Conservation (phyloP, 306 rosid species). For the Cyclanthera cordifolia region DNA sequence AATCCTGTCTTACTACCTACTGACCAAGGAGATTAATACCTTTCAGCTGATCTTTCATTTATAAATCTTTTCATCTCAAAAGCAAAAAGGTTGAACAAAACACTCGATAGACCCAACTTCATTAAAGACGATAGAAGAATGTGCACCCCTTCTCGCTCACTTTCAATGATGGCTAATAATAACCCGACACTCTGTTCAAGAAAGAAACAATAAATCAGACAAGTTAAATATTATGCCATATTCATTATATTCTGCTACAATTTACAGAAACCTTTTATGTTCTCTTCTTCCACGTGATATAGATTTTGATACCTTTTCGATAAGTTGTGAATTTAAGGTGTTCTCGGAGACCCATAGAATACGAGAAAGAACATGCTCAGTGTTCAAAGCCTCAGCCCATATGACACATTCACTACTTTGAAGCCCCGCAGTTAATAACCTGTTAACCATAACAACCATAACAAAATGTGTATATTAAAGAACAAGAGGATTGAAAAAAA, state of each 20-base stretch:
- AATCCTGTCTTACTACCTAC: not conserved
- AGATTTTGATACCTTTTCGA: slow-evolving; percentile 57
- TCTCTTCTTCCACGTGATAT: not conserved
- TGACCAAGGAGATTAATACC: slow-evolving; percentile 28
- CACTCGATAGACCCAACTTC: slow-evolving; percentile 68
- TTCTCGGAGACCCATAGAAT: slow-evolving; percentile 81
- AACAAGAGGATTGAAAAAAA: not conserved
- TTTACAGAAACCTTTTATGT: not conserved
- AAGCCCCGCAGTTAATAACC: slow-evolving; percentile 53
- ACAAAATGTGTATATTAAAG: slow-evolving; percentile 2
- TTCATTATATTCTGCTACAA: not conserved
- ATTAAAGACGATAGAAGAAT: slow-evolving; percentile 51
- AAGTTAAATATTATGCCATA: not conserved
- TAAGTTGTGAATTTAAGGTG: slow-evolving; percentile 61
- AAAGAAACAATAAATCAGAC: slow-evolving; percentile 18
- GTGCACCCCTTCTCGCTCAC: slow-evolving; percentile 39
- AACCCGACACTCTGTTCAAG: slow-evolving; percentile 56
- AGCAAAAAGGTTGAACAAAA: slow-evolving; percentile 51
- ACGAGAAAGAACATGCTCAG: slow-evolving; percentile 46
- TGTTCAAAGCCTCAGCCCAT: slow-evolving; percentile 61
- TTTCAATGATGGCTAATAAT: slow-evolving; percentile 58
- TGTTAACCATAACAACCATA: slow-evolving; percentile 22
- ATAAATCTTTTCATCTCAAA: slow-evolving; percentile 47
- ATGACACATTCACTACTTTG: slow-evolving; percentile 43
- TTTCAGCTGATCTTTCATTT: slow-evolving; percentile 56